These are phyloP conservation scores for Ogataea hybrid DNA, from an alignment of 1,139 yeast species.

Conservation along the genomic window DNA sequence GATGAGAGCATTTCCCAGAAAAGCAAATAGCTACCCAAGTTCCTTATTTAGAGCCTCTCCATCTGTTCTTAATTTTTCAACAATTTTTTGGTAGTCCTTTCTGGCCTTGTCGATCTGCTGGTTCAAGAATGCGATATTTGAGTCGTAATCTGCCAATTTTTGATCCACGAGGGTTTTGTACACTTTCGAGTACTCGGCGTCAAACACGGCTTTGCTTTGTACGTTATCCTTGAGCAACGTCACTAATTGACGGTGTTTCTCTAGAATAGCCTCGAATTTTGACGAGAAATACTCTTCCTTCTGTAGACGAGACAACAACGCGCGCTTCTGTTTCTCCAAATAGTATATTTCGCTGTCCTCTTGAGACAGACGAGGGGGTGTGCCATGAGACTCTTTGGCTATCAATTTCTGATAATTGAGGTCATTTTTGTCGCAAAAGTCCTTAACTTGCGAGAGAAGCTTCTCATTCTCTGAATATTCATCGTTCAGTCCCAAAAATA, in stretches of 20 bases:
- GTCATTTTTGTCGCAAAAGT: slow-evolving; percentile 16
- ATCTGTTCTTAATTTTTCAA: slow-evolving; percentile 9
- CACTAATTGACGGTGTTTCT: slow-evolving; percentile 20
- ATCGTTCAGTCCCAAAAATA: slow-evolving; percentile 29
- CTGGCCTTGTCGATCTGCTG: slow-evolving; percentile 9
- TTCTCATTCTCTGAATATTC: slow-evolving; percentile 24
- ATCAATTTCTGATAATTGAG: slow-evolving; percentile 18
- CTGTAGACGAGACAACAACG: slow-evolving; percentile 22
- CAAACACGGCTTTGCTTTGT: slow-evolving; percentile 17
- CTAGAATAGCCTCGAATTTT: slow-evolving; percentile 26
- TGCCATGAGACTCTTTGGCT: neutral
- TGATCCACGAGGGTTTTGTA: slow-evolving; percentile 17
- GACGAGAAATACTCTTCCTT: slow-evolving; percentile 27
- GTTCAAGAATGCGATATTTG: slow-evolving; percentile 13
- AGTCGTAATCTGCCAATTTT: slow-evolving; percentile 12
- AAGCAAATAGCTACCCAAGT: slow-evolving; percentile 1
- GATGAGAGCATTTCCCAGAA: slow-evolving; percentile 6
- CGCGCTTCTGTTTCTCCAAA: slow-evolving; percentile 15
- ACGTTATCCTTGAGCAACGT: slow-evolving; percentile 16
- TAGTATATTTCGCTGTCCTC: slow-evolving; percentile 14
- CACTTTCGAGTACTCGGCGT: slow-evolving; percentile 14
- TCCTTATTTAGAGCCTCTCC: slow-evolving; percentile 1
- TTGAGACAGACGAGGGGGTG: slow-evolving; percentile 3
- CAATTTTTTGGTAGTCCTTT: slow-evolving; percentile 9
- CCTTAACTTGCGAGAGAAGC: slow-evolving; percentile 15